Evolutionary conservation across 2,329 filamentous ascomycete species (phyloP).

Genomic region (Sarocladiaceae sp.): DNA sequence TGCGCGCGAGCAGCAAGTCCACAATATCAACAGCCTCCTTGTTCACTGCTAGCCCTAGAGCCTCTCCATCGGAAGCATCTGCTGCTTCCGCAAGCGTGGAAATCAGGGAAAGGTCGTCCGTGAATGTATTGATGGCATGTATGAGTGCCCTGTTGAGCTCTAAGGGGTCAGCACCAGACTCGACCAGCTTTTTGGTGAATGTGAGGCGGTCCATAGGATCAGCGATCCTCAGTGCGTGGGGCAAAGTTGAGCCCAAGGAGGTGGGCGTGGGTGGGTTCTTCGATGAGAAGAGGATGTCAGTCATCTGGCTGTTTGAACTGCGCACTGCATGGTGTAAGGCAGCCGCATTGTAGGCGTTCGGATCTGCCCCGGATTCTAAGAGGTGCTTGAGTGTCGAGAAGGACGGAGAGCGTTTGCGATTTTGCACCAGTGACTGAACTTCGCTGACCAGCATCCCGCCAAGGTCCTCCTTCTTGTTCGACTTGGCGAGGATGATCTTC

Average conservation of each 20-base stretch:
- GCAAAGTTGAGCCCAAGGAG: conserved; percentile 44
- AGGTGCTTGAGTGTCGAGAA: conserved; percentile 40
- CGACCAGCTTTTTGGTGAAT: conserved; percentile 43
- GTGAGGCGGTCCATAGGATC: conserved; percentile 45
- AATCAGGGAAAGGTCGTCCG: conserved; percentile 43
- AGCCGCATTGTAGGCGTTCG: conserved; percentile 46
- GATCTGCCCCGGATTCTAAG: conserved; percentile 44
- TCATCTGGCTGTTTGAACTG: conserved; percentile 36
- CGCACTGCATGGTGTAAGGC: conserved; percentile 45
- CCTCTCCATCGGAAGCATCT: conserved; percentile 44
- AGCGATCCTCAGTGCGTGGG: conserved; percentile 43
- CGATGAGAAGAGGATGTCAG: conserved; percentile 41
- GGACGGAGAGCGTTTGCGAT: conserved; percentile 28
- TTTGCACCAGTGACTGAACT: conserved; percentile 37
- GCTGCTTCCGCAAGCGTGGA: conserved; percentile 37
- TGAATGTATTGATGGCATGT: conserved; percentile 41
- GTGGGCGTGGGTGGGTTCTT: conserved; percentile 29
- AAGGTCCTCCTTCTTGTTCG: conserved; percentile 36
- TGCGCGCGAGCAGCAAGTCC: conserved; percentile 34
- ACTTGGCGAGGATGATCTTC: conserved; percentile 36
- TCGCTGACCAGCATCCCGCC: conserved; percentile 43
- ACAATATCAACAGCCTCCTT: conserved; percentile 39
- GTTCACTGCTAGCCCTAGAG: conserved; percentile 38
- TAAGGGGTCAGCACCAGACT: conserved; percentile 38
- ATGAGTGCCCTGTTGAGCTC: conserved; percentile 47